These are phyloP conservation scores for Biscogniauxia marginata DNA, from an alignment of 2,329 filamentous ascomycete species.

Conservation along the genomic window DNA sequence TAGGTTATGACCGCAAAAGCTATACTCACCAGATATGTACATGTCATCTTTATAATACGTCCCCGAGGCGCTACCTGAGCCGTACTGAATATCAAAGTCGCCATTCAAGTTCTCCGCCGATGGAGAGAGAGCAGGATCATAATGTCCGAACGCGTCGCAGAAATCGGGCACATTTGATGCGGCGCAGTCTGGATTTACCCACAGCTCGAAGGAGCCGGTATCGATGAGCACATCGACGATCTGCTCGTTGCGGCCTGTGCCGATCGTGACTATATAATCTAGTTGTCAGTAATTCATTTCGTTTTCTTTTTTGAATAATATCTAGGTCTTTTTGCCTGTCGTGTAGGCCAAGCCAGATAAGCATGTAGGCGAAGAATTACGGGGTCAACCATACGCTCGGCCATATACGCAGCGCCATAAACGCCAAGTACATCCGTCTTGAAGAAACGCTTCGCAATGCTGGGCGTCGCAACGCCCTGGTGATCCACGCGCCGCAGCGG, in stretches of 20 bases:
- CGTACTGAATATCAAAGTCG: slow-evolving; percentile 39
- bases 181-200: slow-evolving; percentile 52
- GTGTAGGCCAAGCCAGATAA: not conserved
- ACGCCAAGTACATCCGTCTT: slow-evolving; percentile 28
- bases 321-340: not conserved
- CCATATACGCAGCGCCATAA: slow-evolving; percentile 33
- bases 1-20: no score
- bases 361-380: not conserved
- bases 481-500: slow-evolving; percentile 29
- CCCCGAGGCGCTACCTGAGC: slow-evolving; percentile 40
- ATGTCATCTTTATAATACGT: slow-evolving; percentile 47
- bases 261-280: slow-evolving; percentile 41
- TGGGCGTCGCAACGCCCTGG: slow-evolving; percentile 24
- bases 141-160: slow-evolving; percentile 43
- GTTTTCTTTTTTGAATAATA: not conserved
- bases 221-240: slow-evolving; percentile 47
- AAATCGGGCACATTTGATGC: slow-evolving; percentile 33
- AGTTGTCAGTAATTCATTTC: slow-evolving; percentile 6
- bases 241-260: slow-evolving; percentile 38
- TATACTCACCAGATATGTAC: slow-evolving; percentile 40
- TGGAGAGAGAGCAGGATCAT: slow-evolving; percentile 42
- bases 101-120: slow-evolving; percentile 38
- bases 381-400: slow-evolving; percentile 24
- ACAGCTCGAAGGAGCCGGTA: slow-evolving; percentile 54
- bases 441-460: slow-evolving; percentile 27